Base-by-base conservation (phyloP, 2,329 filamentous ascomycete species). In the Talaromyces amestolkiae region DNA sequence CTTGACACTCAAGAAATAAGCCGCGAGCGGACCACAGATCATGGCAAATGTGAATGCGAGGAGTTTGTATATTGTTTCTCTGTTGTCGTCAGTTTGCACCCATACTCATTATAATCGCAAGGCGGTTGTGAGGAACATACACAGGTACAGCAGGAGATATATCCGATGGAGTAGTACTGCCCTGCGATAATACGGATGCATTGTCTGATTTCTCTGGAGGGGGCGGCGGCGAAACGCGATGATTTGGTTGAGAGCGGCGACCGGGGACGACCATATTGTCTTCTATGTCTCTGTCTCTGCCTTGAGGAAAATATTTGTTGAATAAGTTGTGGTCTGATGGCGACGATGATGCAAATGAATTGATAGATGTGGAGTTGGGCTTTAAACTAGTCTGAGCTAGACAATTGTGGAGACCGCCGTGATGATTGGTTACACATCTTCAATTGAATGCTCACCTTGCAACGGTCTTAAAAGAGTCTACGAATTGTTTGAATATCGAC, bases 21-120 rank as follows among this genome's bases (percentile, higher is more conserved):
- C 92, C 47, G 91, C 89, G 71, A 99, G 92, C 15, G 95, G 95
- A 22, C 91, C 79, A 17, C 90, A 85, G 67, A 97, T 85, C 94
- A 99, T 98, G 75, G 93, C 93, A 45, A 93, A 82, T 0, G 93
- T 96, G 80, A 97, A 98, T 69, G 86, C 89, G 17, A 98, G 84
- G 22, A 99, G 87, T 81, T 98, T 99, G 74, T 89, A 81, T 69
- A 99, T 95, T 70, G 98, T 93, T 74, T 90, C 84, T 65, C 92
- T 51, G 47, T 51, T 51, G 13, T 31, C 15, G 47, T 51, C 22
- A 51, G 47, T 24, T 51, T 51, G 2, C 4, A 7, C 19, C 1
- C 11, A 17, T 15, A 51, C 6, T 13, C 13, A 9, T 27, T 22
- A 10, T 22, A 0, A 9, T 17, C 5, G 22, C 45, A 17, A 27